Percentiles rank a stretch among this genome's conserved stretches.
Evolutionary conservation across 2,329 filamentous ascomycete genomes (phyloP).

Genomic region (Penicillium sp.): DNA sequence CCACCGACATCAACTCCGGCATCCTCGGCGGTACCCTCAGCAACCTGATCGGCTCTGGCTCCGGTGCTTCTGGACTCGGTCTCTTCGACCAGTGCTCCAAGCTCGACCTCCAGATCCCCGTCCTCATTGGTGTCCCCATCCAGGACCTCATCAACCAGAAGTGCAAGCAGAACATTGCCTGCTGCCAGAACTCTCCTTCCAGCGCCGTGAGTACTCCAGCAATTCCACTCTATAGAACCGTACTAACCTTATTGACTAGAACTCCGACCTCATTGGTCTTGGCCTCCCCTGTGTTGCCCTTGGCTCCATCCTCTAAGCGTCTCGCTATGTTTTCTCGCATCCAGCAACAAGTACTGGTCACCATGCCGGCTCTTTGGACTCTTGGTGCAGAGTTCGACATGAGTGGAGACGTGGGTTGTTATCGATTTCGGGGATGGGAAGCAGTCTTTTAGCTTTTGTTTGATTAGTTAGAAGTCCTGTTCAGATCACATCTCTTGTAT

Average conservation of each 20-base stretch:
- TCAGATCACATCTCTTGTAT: conserved; percentile 27
- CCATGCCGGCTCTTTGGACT: conserved; percentile 4
- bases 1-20: conserved; percentile 33
- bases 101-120: conserved; percentile 32
- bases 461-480: conserved; percentile 23
- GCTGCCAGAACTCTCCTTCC: conserved; percentile 40
- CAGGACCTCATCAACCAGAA: conserved; percentile 40
- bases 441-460: conserved; percentile 14
- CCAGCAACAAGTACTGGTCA: conserved; percentile 16
- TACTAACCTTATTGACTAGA: conserved; percentile 19
- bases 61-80: conserved; percentile 36
- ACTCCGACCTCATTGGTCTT: conserved; percentile 36
- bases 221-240: neutral
- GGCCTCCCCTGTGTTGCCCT: conserved; percentile 42
- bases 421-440: conserved; percentile 21
- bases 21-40: conserved; percentile 36
- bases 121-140: conserved; percentile 30
- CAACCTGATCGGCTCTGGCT: conserved; percentile 37
- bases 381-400: neutral
- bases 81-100: conserved; percentile 47
- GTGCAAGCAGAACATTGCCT: conserved; percentile 45
- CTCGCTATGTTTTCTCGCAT: conserved; percentile 12
- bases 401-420: conserved; percentile 14
- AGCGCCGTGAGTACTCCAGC: conserved; percentile 27
- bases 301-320: conserved; percentile 40